Base-by-base conservation (phyloP, 257 asterid species). In the Solanum lycopersicoides region DNA sequence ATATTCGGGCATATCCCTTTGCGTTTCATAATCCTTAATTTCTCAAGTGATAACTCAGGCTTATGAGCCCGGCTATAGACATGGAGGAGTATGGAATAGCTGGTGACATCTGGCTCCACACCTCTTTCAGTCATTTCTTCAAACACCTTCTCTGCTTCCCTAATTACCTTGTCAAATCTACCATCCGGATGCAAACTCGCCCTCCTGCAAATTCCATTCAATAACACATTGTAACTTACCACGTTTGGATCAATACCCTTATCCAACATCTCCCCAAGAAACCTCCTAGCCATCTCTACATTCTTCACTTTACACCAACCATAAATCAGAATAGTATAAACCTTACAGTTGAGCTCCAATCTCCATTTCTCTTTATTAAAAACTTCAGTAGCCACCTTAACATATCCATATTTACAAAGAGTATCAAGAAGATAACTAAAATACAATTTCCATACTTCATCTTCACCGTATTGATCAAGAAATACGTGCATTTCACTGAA, bases 231-330 rank as follows among this genome's bases (percentile, higher is more conserved):
- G 35, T 94, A 94, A 3, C 98, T 93, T 34, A 95, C 95, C 28
- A 93, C 95, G 60, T 93, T 96, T 2, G 99, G 94, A 86, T 91
- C 94, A 6, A 96, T 92, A 39, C 95, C 96, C 87, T 95, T 94
- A 82, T 83, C 92, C 87, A 91, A 32, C 99, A 96, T 94, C 95
- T 96, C 98, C 79, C 65, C 87, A 1, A 94, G 63, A 91, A 95
- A 96, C 92, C 90, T 91, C 92, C 69, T 87, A 1, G 92, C 99
- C 98, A 92, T 96, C 14, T 93, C 95, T 3, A 89, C 87, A 86
- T 83, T 94, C 88, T 96, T 95, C 71, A 92, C 90, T 90, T 96
- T 96, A 88, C 95, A 96, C 98, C 98, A 96, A 84, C 99, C 99
- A 28, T 94, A 95, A 11, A 96, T 93, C 91, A 96, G 83, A 82